Conservation (phyloP, 164 flowering plant genomes). For the Chimonanthus praecox region DNA sequence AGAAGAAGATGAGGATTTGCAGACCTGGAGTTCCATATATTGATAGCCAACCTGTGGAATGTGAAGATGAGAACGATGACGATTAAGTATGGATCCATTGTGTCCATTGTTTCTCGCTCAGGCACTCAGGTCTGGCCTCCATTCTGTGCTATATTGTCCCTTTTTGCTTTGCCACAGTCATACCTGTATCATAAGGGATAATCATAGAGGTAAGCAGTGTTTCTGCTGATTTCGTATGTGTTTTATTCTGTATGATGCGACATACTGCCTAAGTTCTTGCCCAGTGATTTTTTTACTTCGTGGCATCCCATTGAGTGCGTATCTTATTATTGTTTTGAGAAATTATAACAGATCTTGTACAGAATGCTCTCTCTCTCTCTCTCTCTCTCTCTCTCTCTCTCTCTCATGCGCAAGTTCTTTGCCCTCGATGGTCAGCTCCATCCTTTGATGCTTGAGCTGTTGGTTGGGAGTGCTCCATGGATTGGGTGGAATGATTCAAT, state of each 20-base stretch:
- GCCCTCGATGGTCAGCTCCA: not conserved
- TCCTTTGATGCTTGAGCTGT: not conserved
- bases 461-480: not conserved
- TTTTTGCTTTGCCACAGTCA: slow-evolving; percentile 1
- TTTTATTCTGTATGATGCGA: slow-evolving; percentile 11
- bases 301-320: not conserved
- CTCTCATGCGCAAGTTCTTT: not conserved
- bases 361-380: not conserved
- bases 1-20: not conserved
- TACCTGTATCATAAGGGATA: slow-evolving; percentile 11
- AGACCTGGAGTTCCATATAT: not conserved
- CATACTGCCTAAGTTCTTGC: slow-evolving; percentile 3
- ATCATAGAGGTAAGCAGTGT: slow-evolving; percentile 7
- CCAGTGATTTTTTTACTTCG: not conserved
- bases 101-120: not conserved
- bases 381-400: slow-evolving; percentile 1
- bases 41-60: not conserved
- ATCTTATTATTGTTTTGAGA: slow-evolving; percentile 1
- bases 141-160: not conserved
- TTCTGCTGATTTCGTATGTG: slow-evolving; percentile 9
- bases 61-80: not conserved
- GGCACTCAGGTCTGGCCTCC: not conserved
- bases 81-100: not conserved
- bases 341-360: slow-evolving; percentile 3
- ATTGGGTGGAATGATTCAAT: not conserved